Conservation (phyloP, 352 stramenopile species). For the Lagenidium giganteum region DNA sequence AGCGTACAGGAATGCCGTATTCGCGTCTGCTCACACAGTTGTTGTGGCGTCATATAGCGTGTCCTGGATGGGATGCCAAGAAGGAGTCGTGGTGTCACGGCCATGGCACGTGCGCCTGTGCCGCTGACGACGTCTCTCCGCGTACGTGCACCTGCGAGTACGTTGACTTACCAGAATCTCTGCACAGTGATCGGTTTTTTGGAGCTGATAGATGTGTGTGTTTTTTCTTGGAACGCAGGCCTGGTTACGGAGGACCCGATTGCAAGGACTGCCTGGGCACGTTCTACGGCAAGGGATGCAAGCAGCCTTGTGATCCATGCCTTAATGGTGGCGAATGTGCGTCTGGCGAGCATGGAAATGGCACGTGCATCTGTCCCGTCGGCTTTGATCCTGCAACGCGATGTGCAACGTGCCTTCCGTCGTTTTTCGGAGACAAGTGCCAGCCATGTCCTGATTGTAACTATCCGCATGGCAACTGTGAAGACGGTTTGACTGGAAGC, state of each 20-base stretch:
- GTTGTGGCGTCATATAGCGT: constrained; percentile 24
- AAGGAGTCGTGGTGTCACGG: constrained; percentile 42
- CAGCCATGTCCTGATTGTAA: constrained; percentile 77
- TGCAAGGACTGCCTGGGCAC: constrained; percentile 56
- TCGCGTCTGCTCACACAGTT: too few relatives aligned
- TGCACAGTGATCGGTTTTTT: constrained; percentile 6
- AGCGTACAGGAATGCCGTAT: too few relatives aligned
- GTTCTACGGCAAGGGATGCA: constrained; percentile 55
- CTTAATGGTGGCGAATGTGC: constrained; percentile 72
- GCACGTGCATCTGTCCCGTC: constrained; percentile 62
- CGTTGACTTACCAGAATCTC: too few relatives aligned
- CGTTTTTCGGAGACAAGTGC: constrained; percentile 69
- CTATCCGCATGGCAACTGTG: constrained; percentile 79
- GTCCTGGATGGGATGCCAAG: constrained; percentile 65
- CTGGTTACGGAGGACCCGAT: constrained; percentile 64
- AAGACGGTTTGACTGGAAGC: constrained; percentile 73
- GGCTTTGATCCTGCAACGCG: constrained; percentile 73
- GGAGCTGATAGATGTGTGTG: neutral
- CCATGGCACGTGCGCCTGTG: constrained; percentile 71
- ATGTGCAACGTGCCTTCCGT: constrained; percentile 74
- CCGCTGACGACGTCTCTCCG: constrained; percentile 46
- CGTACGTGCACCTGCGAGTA: constrained; percentile 70
- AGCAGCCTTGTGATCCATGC: constrained; percentile 58
- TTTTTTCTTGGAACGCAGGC: constrained; percentile 12
- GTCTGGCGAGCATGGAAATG: constrained; percentile 46